Evolutionary conservation across 2,329 filamentous ascomycete genomes (phyloP).

Genomic region (Diplodia mutila): DNA sequence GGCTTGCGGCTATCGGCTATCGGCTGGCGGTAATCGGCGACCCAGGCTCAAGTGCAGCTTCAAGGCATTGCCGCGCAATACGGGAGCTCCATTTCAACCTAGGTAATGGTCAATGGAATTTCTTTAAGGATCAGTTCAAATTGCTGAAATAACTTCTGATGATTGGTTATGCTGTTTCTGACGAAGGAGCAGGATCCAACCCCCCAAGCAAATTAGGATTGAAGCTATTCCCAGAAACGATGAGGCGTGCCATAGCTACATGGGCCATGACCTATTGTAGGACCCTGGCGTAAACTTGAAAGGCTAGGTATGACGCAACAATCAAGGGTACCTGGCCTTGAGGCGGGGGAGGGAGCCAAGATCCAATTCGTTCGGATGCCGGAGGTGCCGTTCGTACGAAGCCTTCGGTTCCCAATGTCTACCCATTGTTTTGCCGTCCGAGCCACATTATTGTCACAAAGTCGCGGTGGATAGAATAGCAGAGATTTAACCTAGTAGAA

Average conservation of each 20-base stretch:
- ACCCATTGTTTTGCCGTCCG: too few species aligned
- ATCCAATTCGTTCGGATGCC: not conserved
- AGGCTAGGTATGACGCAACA: too few species aligned
- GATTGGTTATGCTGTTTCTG: not conserved
- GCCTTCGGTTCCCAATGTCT: not conserved
- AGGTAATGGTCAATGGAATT: not conserved
- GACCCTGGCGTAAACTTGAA: too few species aligned
- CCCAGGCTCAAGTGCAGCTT: not conserved
- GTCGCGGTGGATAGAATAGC: too few species aligned
- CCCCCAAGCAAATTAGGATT: not conserved
- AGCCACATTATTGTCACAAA: too few species aligned
- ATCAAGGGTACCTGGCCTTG: not conserved
- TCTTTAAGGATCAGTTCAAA: not conserved
- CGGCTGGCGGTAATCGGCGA: not conserved
- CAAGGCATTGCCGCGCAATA: not conserved
- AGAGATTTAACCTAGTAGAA: not conserved
- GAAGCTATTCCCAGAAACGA: not conserved
- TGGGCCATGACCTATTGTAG: too few species aligned
- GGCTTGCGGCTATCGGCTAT: slow-evolving; percentile 5
- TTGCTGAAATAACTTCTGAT: not conserved
- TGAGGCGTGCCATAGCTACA: too few species aligned
- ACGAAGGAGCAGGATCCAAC: not conserved
- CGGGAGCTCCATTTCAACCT: too few species aligned
- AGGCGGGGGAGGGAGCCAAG: too few species aligned
- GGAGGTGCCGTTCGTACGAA: not conserved